Conservation (phyloP, 192 early-diverging fungal species). For the Rhizophagus sp. region DNA sequence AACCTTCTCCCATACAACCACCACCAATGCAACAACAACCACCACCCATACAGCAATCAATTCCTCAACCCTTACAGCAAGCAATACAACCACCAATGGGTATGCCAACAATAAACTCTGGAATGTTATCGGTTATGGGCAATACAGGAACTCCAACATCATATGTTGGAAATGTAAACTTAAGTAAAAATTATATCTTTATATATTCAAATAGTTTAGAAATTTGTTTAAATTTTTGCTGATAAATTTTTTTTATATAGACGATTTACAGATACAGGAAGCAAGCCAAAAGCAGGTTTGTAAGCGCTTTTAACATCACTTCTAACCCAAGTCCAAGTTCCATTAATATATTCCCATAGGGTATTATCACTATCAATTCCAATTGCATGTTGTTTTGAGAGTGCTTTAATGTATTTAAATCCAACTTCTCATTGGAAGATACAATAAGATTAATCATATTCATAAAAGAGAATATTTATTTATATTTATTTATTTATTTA, state of each 20-base stretch:
- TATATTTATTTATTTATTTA: too few relatives aligned
- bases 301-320: neutral
- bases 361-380: neutral
- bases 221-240: neutral
- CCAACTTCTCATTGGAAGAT: neutral
- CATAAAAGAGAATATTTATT: too few relatives aligned
- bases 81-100: conserved; percentile 19
- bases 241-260: neutral
- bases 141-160: neutral
- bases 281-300: neutral
- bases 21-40: conserved; percentile 29
- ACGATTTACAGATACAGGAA: conserved; percentile 16
- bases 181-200: neutral
- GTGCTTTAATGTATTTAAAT: neutral
- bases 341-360: neutral
- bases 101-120: conserved; percentile 4
- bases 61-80: conserved; percentile 27
- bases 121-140: neutral
- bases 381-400: neutral
- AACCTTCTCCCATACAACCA: conserved; percentile 34
- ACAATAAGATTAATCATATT: too few relatives aligned
- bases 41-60: conserved; percentile 31
- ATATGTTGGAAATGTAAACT: conserved; percentile 1
- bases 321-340: neutral
- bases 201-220: neutral